Evolutionary conservation across 495 filamentous ascomycete species (phyloP).

Genomic region (Aspergillus saccharolyticus): DNA sequence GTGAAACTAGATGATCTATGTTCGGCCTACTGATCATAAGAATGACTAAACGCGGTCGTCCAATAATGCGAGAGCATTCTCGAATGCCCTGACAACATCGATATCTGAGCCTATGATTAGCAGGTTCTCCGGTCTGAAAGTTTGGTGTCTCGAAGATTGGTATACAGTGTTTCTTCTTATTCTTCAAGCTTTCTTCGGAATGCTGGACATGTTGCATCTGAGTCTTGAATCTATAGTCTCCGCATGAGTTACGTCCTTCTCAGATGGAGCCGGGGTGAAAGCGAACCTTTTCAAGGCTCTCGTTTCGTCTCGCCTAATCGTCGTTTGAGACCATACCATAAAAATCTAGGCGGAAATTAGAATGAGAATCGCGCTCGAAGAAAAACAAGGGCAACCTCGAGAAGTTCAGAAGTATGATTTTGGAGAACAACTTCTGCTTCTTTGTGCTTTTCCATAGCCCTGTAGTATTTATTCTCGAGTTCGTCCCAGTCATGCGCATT

Average conservation of each 20-base stretch:
- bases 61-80: conserved; percentile 69
- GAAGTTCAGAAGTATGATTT: conserved; percentile 56
- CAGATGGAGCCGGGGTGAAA: neutral
- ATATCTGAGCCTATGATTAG: conserved; percentile 46
- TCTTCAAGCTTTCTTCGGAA: conserved; percentile 59
- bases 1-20: neutral
- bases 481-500: conserved; percentile 60
- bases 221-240: conserved; percentile 58
- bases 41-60: conserved; percentile 31
- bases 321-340: conserved; percentile 61
- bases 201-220: conserved; percentile 68
- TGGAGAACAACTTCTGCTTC: conserved; percentile 56
- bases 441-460: conserved; percentile 55
- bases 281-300: conserved; percentile 61
- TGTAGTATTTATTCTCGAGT: conserved; percentile 57
- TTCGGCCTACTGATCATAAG: neutral
- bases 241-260: conserved; percentile 3
- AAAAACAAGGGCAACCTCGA: conserved; percentile 44
- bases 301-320: conserved; percentile 61
- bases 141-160: conserved; percentile 6
- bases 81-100: conserved; percentile 75
- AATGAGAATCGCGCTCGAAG: neutral
- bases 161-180: conserved; percentile 72
- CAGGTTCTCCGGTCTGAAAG: neutral
- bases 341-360: conserved; percentile 52